Evolutionary conservation across 306 rosid genomes (phyloP).

Genomic region (Senna siamea): DNA sequence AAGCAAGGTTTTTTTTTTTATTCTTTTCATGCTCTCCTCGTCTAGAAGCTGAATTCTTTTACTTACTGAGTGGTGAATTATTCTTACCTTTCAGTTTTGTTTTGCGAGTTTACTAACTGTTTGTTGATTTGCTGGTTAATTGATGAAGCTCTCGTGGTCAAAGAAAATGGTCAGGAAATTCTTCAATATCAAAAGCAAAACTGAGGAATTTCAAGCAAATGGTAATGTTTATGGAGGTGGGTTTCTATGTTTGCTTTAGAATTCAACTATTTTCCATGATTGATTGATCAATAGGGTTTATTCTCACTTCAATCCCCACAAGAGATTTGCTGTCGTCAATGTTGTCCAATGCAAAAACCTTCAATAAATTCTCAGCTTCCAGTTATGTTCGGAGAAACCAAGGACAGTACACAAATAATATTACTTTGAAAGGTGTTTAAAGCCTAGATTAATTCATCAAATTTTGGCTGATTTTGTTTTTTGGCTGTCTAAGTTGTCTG

Average conservation of each 20-base stretch:
- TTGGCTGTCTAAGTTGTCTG: not conserved
- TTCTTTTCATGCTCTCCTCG: no score
- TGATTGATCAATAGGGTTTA: slow-evolving; percentile 25
- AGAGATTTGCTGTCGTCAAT: not conserved
- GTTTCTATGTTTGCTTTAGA: slow-evolving; percentile 39
- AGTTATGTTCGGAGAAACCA: slow-evolving; percentile 26
- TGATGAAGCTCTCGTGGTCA: slow-evolving; percentile 96
- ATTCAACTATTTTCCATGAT: slow-evolving; percentile 23
- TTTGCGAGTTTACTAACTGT: slow-evolving; percentile 47
- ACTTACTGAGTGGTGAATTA: no score
- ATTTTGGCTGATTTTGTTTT: slow-evolving; percentile 32
- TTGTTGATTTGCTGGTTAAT: slow-evolving; percentile 50
- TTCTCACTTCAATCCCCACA: no score
- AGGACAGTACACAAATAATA: slow-evolving; percentile 9
- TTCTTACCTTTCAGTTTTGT: slow-evolving; percentile 30
- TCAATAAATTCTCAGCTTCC: slow-evolving; percentile 13
- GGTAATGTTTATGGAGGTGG: slow-evolving; percentile 75
- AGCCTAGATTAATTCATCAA: slow-evolving; percentile 35
- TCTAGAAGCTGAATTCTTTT: no score
- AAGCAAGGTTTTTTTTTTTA: slow-evolving; percentile 69
- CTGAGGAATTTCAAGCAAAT: slow-evolving; percentile 76
- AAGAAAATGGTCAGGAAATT: slow-evolving; percentile 98
- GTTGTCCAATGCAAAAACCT: slow-evolving; percentile 36
- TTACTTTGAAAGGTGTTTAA: slow-evolving; percentile 1
- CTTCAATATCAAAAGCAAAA: slow-evolving; percentile 91